Evolutionary conservation across 495 filamentous ascomycete species (phyloP).

Genomic region (Tuber borchii): DNA sequence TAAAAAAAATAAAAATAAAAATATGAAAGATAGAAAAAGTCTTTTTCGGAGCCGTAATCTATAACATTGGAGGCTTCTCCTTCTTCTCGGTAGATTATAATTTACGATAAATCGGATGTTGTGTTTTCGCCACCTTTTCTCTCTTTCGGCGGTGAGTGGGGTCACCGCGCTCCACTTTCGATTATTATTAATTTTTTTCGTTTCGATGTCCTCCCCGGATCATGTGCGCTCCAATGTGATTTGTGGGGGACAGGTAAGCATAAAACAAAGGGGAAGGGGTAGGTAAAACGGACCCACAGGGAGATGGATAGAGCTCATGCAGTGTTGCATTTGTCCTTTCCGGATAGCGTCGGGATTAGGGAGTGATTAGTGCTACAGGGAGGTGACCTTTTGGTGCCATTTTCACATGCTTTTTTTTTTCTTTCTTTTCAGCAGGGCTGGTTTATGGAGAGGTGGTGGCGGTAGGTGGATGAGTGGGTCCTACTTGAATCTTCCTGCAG

Average conservation of each 20-base stretch:
- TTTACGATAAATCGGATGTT: not conserved
- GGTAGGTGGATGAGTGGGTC: not conserved
- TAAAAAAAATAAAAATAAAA: not conserved
- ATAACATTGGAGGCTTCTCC: not conserved
- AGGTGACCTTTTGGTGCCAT: not conserved
- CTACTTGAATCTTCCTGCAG: not conserved
- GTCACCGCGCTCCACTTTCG: not conserved
- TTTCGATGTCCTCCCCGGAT: not conserved
- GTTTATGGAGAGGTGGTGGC: not conserved
- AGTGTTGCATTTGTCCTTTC: not conserved
- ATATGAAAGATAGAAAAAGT: no score
- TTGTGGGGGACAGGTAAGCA: not conserved
- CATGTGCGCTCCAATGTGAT: not conserved
- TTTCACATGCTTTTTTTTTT: not conserved
- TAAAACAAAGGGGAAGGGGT: not conserved
- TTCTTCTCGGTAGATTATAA: not conserved
- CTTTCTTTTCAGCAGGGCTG: not conserved
- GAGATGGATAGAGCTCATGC: not conserved
- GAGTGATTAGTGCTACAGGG: not conserved
- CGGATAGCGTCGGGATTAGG: not conserved
- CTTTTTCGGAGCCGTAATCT: not conserved
- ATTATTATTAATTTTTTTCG: not conserved
- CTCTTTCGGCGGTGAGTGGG: not conserved
- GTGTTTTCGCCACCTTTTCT: not conserved
- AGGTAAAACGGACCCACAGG: not conserved